These are phyloP conservation scores for Hyphopichia burtonii DNA, from an alignment of 1,139 yeast genomes.

Conservation along the genomic window DNA sequence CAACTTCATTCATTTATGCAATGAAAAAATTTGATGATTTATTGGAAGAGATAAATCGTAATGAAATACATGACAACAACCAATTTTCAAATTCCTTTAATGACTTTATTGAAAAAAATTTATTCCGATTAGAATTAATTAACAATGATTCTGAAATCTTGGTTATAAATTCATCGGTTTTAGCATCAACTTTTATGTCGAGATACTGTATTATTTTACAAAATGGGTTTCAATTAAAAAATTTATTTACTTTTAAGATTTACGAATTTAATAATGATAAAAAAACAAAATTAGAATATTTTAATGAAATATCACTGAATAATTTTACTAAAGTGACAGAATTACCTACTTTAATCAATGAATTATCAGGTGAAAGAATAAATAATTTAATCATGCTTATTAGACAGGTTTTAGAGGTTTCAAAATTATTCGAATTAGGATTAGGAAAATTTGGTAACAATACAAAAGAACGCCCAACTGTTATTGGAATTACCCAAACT, in stretches of 20 bases:
- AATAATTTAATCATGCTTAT: background rate
- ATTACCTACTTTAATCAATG: slow-evolving; percentile 7
- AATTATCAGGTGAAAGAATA: background rate
- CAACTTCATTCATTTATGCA: slow-evolving; percentile 19
- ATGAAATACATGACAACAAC: slow-evolving; percentile 9
- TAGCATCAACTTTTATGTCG: slow-evolving; percentile 25
- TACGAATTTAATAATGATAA: slow-evolving; percentile 5
- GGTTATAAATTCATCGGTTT: slow-evolving; percentile 27
- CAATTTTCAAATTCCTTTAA: slow-evolving; percentile 6
- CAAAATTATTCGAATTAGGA: slow-evolving; percentile 27
- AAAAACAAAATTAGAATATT: slow-evolving; percentile 8
- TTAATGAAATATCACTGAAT: slow-evolving; percentile 16
- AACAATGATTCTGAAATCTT: slow-evolving; percentile 8
- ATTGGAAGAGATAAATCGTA: slow-evolving; percentile 22
- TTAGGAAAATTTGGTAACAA: slow-evolving; percentile 21
- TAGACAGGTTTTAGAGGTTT: slow-evolving; percentile 10
- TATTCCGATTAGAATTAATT: slow-evolving; percentile 1
- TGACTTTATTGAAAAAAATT: slow-evolving; percentile 5
- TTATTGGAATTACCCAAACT: slow-evolving; percentile 9
- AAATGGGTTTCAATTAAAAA: slow-evolving; percentile 9
- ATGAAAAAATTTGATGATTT: slow-evolving; percentile 26
- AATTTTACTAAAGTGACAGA: slow-evolving; percentile 17
- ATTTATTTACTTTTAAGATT: slow-evolving; percentile 13
- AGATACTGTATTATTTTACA: slow-evolving; percentile 21
- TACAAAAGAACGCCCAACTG: slow-evolving; percentile 1